These are phyloP conservation scores for Saccharum hybrid DNA, from an alignment of 202 grass and related monocot species.

Conservation along the genomic window DNA sequence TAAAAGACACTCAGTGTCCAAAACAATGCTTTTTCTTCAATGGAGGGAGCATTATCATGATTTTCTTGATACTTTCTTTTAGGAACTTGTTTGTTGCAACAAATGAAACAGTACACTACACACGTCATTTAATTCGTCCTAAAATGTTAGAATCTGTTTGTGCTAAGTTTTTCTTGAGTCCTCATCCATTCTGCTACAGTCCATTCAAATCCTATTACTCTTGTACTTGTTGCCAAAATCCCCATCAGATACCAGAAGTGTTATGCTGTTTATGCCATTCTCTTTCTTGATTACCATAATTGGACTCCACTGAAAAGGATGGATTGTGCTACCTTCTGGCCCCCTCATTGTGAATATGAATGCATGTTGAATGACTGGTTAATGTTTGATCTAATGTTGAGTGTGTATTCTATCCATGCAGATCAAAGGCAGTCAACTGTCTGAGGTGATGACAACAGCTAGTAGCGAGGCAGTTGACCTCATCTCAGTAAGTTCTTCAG, in stretches of 20 bases:
- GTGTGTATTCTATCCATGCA: slow-evolving; percentile 42
- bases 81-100: not conserved
- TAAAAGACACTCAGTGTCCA: not conserved
- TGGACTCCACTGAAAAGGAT: not conserved
- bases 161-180: slow-evolving; percentile 15
- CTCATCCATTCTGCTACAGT: not conserved
- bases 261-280: not conserved
- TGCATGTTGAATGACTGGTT: slow-evolving; percentile 11
- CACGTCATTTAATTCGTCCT: not conserved
- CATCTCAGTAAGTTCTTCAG: slow-evolving; percentile 67
- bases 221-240: slow-evolving; percentile 15
- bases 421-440: slow-evolving; percentile 63
- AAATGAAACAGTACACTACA: not conserved
- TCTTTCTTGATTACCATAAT: not conserved
- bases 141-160: slow-evolving; percentile 1
- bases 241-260: not conserved
- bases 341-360: slow-evolving; percentile 3
- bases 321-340: not conserved
- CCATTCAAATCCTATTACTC: not conserved
- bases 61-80: slow-evolving; percentile 23
- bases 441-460: slow-evolving; percentile 68
- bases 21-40: not conserved
- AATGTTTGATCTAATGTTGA: slow-evolving; percentile 37
- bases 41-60: not conserved
- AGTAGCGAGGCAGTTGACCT: slow-evolving; percentile 80